Evolutionary conservation across 2,329 filamentous ascomycete genomes (phyloP), one percentile per base, ranked within the genome.

Genomic region (Trichoderma breve): DNA sequence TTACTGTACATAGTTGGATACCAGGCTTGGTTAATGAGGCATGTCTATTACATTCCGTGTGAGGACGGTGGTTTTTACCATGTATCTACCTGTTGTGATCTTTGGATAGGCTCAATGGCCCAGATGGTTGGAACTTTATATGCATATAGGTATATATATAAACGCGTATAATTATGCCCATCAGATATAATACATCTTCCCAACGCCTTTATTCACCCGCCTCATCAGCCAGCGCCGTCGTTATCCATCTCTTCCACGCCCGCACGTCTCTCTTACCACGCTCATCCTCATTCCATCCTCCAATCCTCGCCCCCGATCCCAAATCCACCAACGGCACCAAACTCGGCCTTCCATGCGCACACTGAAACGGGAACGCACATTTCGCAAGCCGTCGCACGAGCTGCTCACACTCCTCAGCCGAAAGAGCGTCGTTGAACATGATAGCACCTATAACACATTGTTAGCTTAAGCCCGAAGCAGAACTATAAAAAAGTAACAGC

Each of bases 381-480:
- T 76, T 78, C 0, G 87, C 85, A n/a, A 96, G 81, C 3, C 84
- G 84, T 2, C 70, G 73, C 0, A 95, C 79, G 39, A 96, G 80
- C 0, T 80, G 78, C 11, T 81, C 75, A 75, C 93, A 95, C 74
- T 93, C 86, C 0, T 84, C 80, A 0, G 78, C 74, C 0, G 84
- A 85, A 8, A 96, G 81, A 6, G 82, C 78, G 76, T 97, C 93
- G 75, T 95, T 95, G 81, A 97, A 97, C 92, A 95, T 95, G 78
- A 96, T 90, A 3, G 93, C 92, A 43, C 83, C 85, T 86, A 6
- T n/a, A 30, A 18, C 15, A 39, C 30, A 9, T 18, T 15, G 26
- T 62, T n/a, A 68, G 57, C 18, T 24, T 24, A 24, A 24, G 24
- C 24, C 24, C 24, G 24, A 24, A 24, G 24, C 24, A 24, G 24